Percentiles rank a stretch among this genome's conserved stretches.
Conservation (phyloP, 768 basidiomycete genomes). For the Podaxis rugospora region DNA sequence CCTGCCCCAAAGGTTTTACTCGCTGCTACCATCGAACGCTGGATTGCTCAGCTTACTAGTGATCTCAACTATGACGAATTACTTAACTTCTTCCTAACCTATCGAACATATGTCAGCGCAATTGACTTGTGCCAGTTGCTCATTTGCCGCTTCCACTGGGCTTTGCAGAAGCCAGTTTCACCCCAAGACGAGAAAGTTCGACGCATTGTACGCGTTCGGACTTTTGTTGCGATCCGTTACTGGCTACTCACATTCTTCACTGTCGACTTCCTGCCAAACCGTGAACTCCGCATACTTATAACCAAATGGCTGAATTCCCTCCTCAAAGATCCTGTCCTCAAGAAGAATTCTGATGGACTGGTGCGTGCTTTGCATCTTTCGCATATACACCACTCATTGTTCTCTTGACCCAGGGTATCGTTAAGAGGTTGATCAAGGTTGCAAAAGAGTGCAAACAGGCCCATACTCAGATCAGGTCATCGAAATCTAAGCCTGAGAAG, state of each 20-base stretch:
- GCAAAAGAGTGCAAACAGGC: conserved; percentile 76
- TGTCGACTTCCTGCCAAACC: conserved; percentile 82
- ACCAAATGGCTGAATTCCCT: conserved; percentile 82
- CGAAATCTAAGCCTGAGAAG: conserved; percentile 26
- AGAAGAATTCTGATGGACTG: conserved; percentile 62
- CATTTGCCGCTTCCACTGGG: conserved; percentile 89
- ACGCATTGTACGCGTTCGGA: conserved; percentile 80
- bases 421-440: conserved; percentile 78
- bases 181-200: conserved; percentile 64
- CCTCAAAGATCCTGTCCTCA: conserved; percentile 64
- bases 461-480: conserved; percentile 37
- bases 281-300: conserved; percentile 67
- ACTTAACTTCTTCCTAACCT: conserved; percentile 89
- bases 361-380: conserved; percentile 37
- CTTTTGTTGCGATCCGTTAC: conserved; percentile 85
- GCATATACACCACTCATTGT: conserved; percentile 10
- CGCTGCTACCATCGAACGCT: conserved; percentile 89
- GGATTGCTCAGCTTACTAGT: conserved; percentile 89
- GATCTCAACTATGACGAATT: conserved; percentile 84
- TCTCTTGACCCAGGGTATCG: conserved; percentile 53
- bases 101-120: conserved; percentile 77
- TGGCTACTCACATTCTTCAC: conserved; percentile 90
- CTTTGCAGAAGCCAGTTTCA: conserved; percentile 48
- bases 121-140: conserved; percentile 79
- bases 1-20: conserved; percentile 50